A percentile compares a stretch with the other conserved stretches of the same genome.
Evolutionary conservation across 805 yeast genomes (phyloP).

Genomic region (Saccharomyces mikatae): DNA sequence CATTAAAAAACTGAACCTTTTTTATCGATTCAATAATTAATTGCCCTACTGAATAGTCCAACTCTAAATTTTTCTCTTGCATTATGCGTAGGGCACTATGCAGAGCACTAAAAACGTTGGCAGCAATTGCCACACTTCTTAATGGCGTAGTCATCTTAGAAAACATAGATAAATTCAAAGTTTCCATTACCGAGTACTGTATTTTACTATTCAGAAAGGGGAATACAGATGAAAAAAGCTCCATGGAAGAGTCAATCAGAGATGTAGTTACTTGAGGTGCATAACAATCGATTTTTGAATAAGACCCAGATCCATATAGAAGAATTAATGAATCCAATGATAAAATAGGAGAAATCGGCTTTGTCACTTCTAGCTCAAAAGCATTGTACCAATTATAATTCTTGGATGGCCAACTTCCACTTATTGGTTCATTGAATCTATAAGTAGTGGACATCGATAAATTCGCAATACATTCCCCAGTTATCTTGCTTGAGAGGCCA

Average conservation of each 20-base stretch:
- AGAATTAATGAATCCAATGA: conserved; percentile 36
- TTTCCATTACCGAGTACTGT: conserved; percentile 82
- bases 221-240: conserved; percentile 61
- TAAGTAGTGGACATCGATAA: conserved; percentile 24
- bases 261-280: conserved; percentile 42
- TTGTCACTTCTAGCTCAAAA: conserved; percentile 28
- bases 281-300: conserved; percentile 9
- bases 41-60: conserved; percentile 35
- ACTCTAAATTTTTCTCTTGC: conserved; percentile 14
- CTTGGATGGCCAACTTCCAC: conserved; percentile 18
- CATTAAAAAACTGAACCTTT: conserved; percentile 33
- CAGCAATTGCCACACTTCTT: conserved; percentile 41
- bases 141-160: conserved; percentile 31
- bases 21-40: conserved; percentile 45
- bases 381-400: conserved; percentile 30
- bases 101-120: conserved; percentile 59
- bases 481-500: conserved; percentile 48
- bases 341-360: conserved; percentile 35
- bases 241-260: conserved; percentile 71
- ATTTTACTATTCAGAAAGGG: conserved; percentile 67
- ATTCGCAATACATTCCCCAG: conserved; percentile 32
- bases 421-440: conserved; percentile 20
- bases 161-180: conserved; percentile 49
- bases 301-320: conserved; percentile 18
- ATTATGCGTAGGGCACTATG: conserved; percentile 38